Base-by-base conservation (phyloP, 768 basidiomycete species). In the Lentinula boryana region DNA sequence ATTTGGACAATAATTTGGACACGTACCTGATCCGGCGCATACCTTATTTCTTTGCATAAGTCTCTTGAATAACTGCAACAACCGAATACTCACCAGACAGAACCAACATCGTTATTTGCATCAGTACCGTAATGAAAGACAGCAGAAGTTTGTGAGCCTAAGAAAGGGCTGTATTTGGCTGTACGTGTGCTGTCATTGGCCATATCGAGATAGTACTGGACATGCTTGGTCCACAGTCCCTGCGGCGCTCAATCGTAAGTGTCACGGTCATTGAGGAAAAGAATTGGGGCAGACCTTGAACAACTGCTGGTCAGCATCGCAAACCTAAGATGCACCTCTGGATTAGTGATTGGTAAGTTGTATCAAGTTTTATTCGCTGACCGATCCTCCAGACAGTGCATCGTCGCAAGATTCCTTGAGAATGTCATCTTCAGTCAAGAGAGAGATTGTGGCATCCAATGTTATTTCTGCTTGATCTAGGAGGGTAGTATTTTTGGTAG, bases 321-420 rank as follows among this genome's bases (percentile, higher is more conserved):
- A 84, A 18, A 70, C 53, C 53, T 54, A 10, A 5, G 13, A 27
- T 33, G 4, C 4, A n/a, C 15, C 35, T 8, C 49, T 23, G 8
- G 10, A 52, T 52, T 15, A 32, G n/a, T 36, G 0, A 21, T 27
- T 12, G 1, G 35, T 33, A n/a, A n/a, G n/a, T 10, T 33, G 18
- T 53, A 52, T 36, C 33, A 33, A 15, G 27, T 7, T 32, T 8
- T 10, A 52, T 32, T 5, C 16, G 21, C 53, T 38, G 4, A 56
- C 67, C 0, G 76, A 33, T 31, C 73, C 74, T 23, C 76, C 75
- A 0, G 74, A 59, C 13, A 68, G 63, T 9, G 78, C 76, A 56
- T 79, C 68, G 62, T 85, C 84, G 57, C 84, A 85, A 1, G 81
- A 77, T 67, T 84, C 83, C 61, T 71, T 77, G 38, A 84, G 72